A percentile compares a stretch with the other conserved stretches of the same genome.
phyloP scores from a whole-genome alignment of 2,329 filamentous ascomycete species.

The Allantophomopsis lycopodina region DNA sequence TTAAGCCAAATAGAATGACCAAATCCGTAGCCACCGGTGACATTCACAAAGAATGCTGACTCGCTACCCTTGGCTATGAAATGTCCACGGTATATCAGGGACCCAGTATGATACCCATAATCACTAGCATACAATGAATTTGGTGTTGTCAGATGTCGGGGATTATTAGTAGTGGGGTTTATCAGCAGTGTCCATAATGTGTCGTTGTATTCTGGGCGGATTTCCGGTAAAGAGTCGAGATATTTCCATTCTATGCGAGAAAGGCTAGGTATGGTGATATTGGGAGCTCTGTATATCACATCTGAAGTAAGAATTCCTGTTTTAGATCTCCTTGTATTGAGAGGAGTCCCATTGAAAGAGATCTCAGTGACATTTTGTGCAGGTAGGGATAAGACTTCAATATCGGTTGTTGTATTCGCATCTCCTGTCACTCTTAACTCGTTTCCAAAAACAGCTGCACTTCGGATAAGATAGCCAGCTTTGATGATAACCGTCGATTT shows the following conservation, averaged over 20 bases:
- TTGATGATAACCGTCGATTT: conserved; percentile 36
- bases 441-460: conserved; percentile 37
- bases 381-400: conserved; percentile 57
- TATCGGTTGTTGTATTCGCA: conserved; percentile 51
- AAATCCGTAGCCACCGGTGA: conserved; percentile 54
- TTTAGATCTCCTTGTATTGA: conserved; percentile 23
- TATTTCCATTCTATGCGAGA: conserved; percentile 51
- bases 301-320: conserved; percentile 35
- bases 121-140: conserved; percentile 55
- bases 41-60: conserved; percentile 37
- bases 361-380: conserved; percentile 35
- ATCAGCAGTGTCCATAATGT: conserved; percentile 47
- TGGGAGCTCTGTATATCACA: conserved; percentile 33
- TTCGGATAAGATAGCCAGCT: conserved; percentile 50
- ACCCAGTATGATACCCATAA: conserved; percentile 61
- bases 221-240: conserved; percentile 58
- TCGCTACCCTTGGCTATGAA: conserved; percentile 53
- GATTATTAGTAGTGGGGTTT: conserved; percentile 43
- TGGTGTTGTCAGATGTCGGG: conserved; percentile 35
- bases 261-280: conserved; percentile 41
- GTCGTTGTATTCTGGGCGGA: conserved; percentile 52
- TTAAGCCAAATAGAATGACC: conserved; percentile 58
- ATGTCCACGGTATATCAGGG: conserved; percentile 54
- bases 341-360: conserved; percentile 42
- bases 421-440: conserved; percentile 54